Evolutionary conservation across 2,329 filamentous ascomycete genomes (phyloP).

Genomic region (Fusarium ramigenum): DNA sequence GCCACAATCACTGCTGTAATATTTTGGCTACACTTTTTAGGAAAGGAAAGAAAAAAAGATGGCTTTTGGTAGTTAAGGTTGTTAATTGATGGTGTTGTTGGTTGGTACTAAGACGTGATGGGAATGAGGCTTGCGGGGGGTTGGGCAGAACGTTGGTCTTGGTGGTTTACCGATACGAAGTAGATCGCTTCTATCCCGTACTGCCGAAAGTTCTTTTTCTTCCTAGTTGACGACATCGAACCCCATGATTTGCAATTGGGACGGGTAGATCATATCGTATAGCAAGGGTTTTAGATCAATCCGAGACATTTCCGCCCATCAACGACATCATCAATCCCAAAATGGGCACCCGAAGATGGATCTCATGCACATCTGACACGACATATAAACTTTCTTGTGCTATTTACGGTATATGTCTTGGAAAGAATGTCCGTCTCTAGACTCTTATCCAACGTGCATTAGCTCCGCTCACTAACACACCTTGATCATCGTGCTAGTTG

Average conservation of each 20-base stretch:
- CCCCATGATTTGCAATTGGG: not conserved
- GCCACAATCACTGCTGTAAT: not conserved
- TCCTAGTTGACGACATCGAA: not conserved
- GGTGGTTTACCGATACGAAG: not conserved
- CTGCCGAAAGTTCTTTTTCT: not conserved
- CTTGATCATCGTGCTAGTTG: not conserved
- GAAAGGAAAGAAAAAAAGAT: not conserved
- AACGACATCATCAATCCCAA: constrained; percentile 15
- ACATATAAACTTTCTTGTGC: constrained; percentile 3
- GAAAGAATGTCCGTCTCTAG: not conserved
- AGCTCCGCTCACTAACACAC: not conserved
- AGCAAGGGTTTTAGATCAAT: not conserved
- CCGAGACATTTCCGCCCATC: not conserved
- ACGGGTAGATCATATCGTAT: not conserved
- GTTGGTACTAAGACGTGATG: not conserved
- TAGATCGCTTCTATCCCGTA: not conserved
- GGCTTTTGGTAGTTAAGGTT: not conserved
- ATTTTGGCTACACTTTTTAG: not conserved
- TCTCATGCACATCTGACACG: constrained; percentile 29
- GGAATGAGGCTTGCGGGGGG: constrained; percentile 3
- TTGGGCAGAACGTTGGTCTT: not conserved
- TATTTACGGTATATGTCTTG: constrained; percentile 3
- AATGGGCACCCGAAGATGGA: not conserved
- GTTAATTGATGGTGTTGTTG: not conserved
- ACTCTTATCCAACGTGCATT: constrained; percentile 12